Evolutionary conservation across 768 basidiomycete species (phyloP), one percentile per base, ranked within the genome.

Genomic region (Kondoa malvinella): DNA sequence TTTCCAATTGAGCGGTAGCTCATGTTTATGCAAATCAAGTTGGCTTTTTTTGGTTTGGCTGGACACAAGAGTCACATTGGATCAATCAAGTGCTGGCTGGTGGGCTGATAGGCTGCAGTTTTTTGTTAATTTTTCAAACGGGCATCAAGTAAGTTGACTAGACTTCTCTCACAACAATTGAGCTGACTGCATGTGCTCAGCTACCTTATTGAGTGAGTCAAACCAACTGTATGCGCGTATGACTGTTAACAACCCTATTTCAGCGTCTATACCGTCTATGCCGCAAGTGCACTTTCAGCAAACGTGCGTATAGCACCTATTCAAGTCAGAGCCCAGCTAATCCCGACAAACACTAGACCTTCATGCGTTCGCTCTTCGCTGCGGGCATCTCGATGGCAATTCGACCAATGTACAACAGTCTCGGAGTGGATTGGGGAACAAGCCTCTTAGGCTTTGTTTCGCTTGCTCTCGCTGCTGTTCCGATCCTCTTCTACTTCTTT

Each of bases 41-140:
- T 57, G 78, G 72, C 4, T 73, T 60, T 26, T 66, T 68, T 56
- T 16, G 32, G 4, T 64, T 67, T 4, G 69, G 59, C 4, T 70
- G 69, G 69, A 70, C 69, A 1, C 56, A 30, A 30, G 29, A 68
- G 16, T 25, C 62, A 15, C 32, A 70, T 21, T 68, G 66, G 67
- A 65, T 77, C 74, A 74, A 74, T 26, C 66, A 67, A 32, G 64
- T 77, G n/a, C 25, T 75, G n/a, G 76, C 75, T 4, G 65, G 75
- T 56, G 66, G 68, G 14, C 73, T 77, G 32, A 72, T 78, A 33
- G 77, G 77, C n/a, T 72, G 73, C 65, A 66, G 70, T 2, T 77
- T 77, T 67, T 66, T 78, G 33, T 71, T 77, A 40, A 77, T 78
- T 58, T 77, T 77, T 72, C 77, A 77, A 69, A 71, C 66, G 40